Base-by-base conservation (phyloP, 768 basidiomycete genomes). In the Lactarius deliciosus region DNA sequence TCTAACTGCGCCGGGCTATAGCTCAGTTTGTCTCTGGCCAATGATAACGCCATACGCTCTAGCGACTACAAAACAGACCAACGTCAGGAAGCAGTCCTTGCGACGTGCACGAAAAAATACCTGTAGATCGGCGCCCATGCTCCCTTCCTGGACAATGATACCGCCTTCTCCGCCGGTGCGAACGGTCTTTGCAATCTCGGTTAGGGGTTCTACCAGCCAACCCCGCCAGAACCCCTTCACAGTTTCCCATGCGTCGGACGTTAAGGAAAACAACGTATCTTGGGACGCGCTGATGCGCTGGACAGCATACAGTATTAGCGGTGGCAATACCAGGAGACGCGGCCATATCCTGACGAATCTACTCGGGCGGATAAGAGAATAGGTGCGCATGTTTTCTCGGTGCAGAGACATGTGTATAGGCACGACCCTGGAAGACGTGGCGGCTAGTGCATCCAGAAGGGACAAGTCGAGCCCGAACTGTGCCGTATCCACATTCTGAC, bases 141-240 rank as follows among this genome's bases (percentile, higher is more conserved):
- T 93, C 71, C 94, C 90, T 65, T 84, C 83, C 64, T 86, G 86
- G 36, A 98, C 85, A 50, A 98, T 86, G 16, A 88, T 80, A 1
- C 86, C 85, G 20, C 83, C 85, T 47, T 91, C 91, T 28, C 90
- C 87, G 8, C 93, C 92, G 5, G 89, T 83, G 58, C 93, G 81
- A 25, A 99, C 85, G 0, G 96, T 98, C 70, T 86, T 86, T 5
- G 92, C 74, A 13, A 98, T 88, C 9, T 87, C 92, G 57, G 81
- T 82, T n/a, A 96, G 72, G 3, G 96, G 96, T 63, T 94, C 91
- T 57, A 96, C 76, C 13, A 98, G 80, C 91, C 94, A 98, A 57
- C 87, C 89, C 22, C 82, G 79, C 68, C 94, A 77, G 74, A 98
- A 96, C 0, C 88, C 88, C 28, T 79, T 78, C 8, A 85, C 71